These are phyloP conservation scores for Candida glucosophila DNA, from an alignment of 1,139 yeast species.

Conservation along the genomic window DNA sequence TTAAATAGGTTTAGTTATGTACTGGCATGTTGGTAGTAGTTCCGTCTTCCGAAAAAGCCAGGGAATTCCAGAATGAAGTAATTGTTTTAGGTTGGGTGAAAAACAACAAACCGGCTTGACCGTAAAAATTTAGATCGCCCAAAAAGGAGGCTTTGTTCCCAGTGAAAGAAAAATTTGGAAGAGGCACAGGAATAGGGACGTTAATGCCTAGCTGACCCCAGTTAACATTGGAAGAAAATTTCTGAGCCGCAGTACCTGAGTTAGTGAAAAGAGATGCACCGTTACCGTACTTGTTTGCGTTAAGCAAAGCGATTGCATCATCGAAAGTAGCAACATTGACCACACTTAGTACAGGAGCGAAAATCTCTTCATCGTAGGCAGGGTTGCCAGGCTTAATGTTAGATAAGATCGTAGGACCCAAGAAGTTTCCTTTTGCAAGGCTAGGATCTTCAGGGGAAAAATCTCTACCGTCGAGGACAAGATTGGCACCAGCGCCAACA, in stretches of 20 bases:
- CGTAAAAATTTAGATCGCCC: constrained; percentile 76
- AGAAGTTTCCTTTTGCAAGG: constrained; percentile 61
- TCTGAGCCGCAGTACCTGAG: constrained; percentile 62
- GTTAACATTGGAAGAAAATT: constrained; percentile 61
- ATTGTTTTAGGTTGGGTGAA: constrained; percentile 73
- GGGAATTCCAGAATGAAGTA: constrained; percentile 63
- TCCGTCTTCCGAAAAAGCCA: no score
- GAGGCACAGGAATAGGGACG: constrained; percentile 79
- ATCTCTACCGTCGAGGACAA: constrained; percentile 60
- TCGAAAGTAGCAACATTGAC: constrained; percentile 60
- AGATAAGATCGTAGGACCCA: constrained; percentile 64
- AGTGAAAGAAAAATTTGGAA: constrained; percentile 77
- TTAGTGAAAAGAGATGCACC: constrained; percentile 67
- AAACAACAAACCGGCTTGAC: constrained; percentile 65
- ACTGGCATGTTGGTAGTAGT: no score
- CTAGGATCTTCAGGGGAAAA: constrained; percentile 32
- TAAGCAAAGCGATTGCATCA: constrained; percentile 62
- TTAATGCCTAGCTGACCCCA: constrained; percentile 77
- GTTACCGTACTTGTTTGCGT: constrained; percentile 62
- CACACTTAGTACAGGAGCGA: constrained; percentile 67
- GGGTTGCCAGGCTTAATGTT: constrained; percentile 61
- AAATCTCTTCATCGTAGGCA: constrained; percentile 68
- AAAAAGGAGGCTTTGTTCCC: constrained; percentile 72
- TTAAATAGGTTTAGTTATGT: no score
- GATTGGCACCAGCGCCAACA: constrained; percentile 47